Conservation (phyloP, 257 asterid genomes). For the Datura wrightii region DNA sequence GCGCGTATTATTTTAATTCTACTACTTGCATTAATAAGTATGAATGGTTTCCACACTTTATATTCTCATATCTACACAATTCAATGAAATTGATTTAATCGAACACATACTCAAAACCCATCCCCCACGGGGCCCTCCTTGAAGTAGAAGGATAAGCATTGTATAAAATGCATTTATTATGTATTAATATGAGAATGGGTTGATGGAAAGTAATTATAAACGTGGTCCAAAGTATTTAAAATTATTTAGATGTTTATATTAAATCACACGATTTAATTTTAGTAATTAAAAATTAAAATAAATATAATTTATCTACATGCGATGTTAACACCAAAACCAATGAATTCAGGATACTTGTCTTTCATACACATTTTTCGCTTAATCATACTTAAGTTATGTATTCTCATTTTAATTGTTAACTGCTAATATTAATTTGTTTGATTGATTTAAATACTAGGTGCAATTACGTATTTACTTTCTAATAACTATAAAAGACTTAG, state of each 20-base stretch:
- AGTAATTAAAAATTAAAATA: no score
- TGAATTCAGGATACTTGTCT: neutral
- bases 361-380: no score
- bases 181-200: slow-evolving; percentile 8
- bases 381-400: neutral
- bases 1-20: no score
- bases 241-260: no score
- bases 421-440: no score
- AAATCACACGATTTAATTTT: no score
- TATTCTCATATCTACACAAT: neutral
- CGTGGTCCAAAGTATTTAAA: neutral
- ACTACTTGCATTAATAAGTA: neutral
- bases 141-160: slow-evolving; percentile 25
- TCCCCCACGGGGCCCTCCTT: neutral
- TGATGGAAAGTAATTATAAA: neutral
- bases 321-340: neutral
- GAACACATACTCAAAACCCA: neutral
- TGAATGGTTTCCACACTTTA: neutral
- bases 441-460: neutral
- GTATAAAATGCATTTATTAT: neutral
- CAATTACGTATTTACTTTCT: no score
- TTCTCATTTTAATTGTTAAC: no score
- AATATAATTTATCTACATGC: no score
- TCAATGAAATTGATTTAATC: neutral
- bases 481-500: no score